These are phyloP conservation scores for Trichophyton simii DNA, from an alignment of 2,329 filamentous ascomycete species.

Conservation along the genomic window DNA sequence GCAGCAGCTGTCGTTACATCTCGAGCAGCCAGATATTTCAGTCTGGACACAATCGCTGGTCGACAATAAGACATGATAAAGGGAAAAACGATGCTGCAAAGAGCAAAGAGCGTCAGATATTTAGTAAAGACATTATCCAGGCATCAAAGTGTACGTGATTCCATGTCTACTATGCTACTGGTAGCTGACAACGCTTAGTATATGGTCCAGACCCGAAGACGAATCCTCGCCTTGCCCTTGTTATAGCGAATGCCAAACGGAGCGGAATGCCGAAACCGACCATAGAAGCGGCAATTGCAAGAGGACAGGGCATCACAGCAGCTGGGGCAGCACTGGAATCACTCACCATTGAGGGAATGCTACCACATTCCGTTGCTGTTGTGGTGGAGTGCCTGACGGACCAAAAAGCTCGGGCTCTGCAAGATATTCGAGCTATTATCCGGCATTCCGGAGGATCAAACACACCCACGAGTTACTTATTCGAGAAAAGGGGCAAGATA, in stretches of 20 bases:
- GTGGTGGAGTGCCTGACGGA: conserved; percentile 82
- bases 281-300: conserved; percentile 75
- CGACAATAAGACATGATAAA: conserved; percentile 92
- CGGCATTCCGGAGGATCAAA: conserved; percentile 58
- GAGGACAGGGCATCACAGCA: conserved; percentile 71
- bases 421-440: conserved; percentile 58
- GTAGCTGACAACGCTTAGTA: conserved; percentile 37
- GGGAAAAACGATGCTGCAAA: conserved; percentile 67
- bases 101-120: conserved; percentile 53
- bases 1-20: conserved; percentile 34
- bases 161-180: not conserved
- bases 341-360: conserved; percentile 65
- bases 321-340: conserved; percentile 64
- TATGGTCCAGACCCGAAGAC: conserved; percentile 59
- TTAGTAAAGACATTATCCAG: conserved; percentile 61
- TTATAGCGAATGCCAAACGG: conserved; percentile 69
- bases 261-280: conserved; percentile 69
- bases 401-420: conserved; percentile 58
- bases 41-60: conserved; percentile 85
- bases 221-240: conserved; percentile 64
- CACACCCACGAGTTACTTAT: conserved; percentile 70
- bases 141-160: conserved; percentile 55
- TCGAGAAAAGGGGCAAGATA: conserved; percentile 65
- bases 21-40: conserved; percentile 33
- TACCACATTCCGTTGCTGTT: conserved; percentile 60